Base-by-base conservation (phyloP, 345 rosid genomes). In the Geranium brycei region DNA sequence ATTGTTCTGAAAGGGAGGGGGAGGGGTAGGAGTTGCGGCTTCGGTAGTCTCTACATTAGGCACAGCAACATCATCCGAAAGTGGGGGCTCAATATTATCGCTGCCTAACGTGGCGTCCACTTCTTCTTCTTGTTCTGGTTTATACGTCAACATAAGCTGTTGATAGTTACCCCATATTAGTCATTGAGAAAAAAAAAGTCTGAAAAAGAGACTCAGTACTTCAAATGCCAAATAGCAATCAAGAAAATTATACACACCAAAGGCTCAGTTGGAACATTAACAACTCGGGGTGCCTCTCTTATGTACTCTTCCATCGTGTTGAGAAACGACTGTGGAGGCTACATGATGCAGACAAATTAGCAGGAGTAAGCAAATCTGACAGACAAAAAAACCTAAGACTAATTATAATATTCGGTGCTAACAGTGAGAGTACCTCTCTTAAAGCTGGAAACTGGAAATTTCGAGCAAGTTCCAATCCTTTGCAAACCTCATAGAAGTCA, bases 281-380 rank as follows among this genome's bases (percentile, higher is more conserved):
- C 91, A 62, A 78, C 75, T 31, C 97, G 85, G 0, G 99, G 99
- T 57, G 99, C 99, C 81, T 93, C 99, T 78, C 68, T 81, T 70
- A 93, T 88, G 71, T 93, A 93, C 81, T 93, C 99, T 78, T 91
- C 97, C 99, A 93, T 93, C 70, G 97, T 90, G 14, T 71, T 75
- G 68, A 93, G 88, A 71, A 93, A 93, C 30, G 96, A 88, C 75
- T 88, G 97, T 31, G 99, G 99, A 19, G 97, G 99, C 99, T 95
- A 71, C 32, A 78, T 38, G 65, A 40, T 58, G 30, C 5, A 58
- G 66, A 57, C 53, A 47, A 47, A 47, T 47, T 11, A 47, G 7
- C 3, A 13, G 11, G 53, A 10, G 13, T 0, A 47, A 47, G 53
- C 15, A 13, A 47, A 11, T 2, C 7, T 47, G 53, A 47, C 12